Base-by-base conservation (phyloP, 2,329 filamentous ascomycete species). In the Scortechinia acanthostroma region DNA sequence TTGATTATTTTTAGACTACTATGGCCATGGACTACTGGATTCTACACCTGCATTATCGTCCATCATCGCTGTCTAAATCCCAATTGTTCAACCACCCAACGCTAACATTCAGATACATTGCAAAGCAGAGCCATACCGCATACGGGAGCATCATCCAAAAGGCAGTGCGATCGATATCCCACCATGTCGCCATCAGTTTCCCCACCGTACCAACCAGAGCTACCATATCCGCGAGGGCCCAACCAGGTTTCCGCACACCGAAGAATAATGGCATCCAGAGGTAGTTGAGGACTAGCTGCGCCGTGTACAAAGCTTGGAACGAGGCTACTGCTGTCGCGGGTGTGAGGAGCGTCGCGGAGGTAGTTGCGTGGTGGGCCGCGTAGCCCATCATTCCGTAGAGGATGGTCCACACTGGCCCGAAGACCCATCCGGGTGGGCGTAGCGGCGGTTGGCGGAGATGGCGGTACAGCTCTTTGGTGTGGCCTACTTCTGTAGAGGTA, bases 191-290 rank as follows among this genome's bases (percentile, higher is more conserved):
- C 14, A 86, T 75, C 43, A 96, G 65, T 54, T 89, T 91, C 4
- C 74, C 77, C 42, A 88, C 86, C 22, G 84, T 69, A 5, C 85
- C 88, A 1, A 84, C 70, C 5, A 96, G 71, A 0, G 82, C 74
- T 21, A 87, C 65, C 43, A 95, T 83, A 59, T 96, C 88, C 21
- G 75, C 74, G 4, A 88, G 80, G 3, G 91, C 90, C 57, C 80
- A 77, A 44, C 84, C 72, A 1, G 90, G 89, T 15, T 79, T 77
- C 51, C 83, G 82, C 43, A 84, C 58, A n/a, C 77, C 75, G 59
- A 95, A 96, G 75, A 96, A 96, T 10, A 96, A 75, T 13, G 91
- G 91, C 77, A 90, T 96, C 88, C 88, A 97, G 45, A 84, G 63
- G 22, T 95, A 70, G 61, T 96, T 96, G 44, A 96, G 72, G 10